Evolutionary conservation across 441 rosid genomes (phyloP).

Genomic region (Pelargonium cotyledonis): DNA sequence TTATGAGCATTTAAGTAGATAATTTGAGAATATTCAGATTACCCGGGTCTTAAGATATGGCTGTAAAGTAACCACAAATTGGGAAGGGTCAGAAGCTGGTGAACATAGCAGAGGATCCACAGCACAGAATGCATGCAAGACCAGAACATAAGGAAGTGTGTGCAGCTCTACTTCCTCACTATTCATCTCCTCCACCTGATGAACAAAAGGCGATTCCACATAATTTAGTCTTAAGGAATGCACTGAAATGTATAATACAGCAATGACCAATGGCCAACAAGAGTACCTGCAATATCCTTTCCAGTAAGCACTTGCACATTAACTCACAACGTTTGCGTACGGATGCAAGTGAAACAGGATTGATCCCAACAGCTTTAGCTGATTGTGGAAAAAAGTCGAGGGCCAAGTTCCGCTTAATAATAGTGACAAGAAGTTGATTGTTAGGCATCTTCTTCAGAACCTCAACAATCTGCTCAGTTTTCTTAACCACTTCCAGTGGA

Average conservation of each 20-base stretch:
- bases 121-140: slow-evolving; percentile 86
- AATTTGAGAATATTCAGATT: not conserved
- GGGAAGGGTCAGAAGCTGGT: slow-evolving; percentile 90
- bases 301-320: slow-evolving; percentile 96
- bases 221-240: slow-evolving; percentile 18
- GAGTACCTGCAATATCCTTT: slow-evolving; percentile 85
- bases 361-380: slow-evolving; percentile 94
- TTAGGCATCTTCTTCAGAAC: slow-evolving; percentile 67
- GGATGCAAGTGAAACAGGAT: slow-evolving; percentile 73
- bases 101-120: slow-evolving; percentile 94
- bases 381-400: slow-evolving; percentile 96
- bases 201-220: slow-evolving; percentile 17
- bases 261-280: slow-evolving; percentile 13
- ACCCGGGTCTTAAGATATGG: slow-evolving; percentile 98
- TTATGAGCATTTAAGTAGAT: not conserved
- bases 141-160: slow-evolving; percentile 79
- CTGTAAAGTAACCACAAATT: slow-evolving; percentile 85
- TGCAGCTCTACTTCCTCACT: slow-evolving; percentile 55
- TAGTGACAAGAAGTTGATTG: slow-evolving; percentile 83
- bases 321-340: slow-evolving; percentile 90
- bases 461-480: slow-evolving; percentile 96
- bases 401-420: slow-evolving; percentile 82
- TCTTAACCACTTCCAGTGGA: slow-evolving; percentile 83
- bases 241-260: slow-evolving; percentile 10
- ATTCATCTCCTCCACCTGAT: slow-evolving; percentile 85